These are phyloP conservation scores for Sarocladium oryzae DNA, from an alignment of 2,329 filamentous ascomycete genomes.

Conservation along the genomic window DNA sequence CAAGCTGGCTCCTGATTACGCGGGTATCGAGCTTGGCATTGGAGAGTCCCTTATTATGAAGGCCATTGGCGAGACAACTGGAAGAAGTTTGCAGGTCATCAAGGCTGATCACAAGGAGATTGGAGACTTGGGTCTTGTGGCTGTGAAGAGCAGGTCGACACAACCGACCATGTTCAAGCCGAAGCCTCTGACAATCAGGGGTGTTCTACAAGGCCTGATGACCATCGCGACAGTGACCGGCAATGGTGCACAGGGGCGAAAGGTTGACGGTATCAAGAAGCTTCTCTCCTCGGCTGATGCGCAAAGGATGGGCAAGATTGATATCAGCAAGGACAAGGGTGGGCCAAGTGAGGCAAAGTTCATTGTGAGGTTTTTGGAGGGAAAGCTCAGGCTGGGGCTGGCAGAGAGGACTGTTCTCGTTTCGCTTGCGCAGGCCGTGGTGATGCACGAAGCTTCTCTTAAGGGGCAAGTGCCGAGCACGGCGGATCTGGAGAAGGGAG, in stretches of 20 bases:
- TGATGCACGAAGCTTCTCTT: constrained; percentile 71
- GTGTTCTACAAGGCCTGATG: constrained; percentile 83
- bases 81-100: constrained; percentile 79
- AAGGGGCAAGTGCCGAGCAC: constrained; percentile 66
- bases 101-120: constrained; percentile 96
- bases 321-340: constrained; percentile 88
- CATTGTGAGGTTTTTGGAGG: constrained; percentile 86
- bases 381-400: constrained; percentile 84
- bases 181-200: constrained; percentile 78
- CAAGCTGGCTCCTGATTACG: constrained; percentile 93
- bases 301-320: constrained; percentile 66
- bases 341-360: constrained; percentile 93
- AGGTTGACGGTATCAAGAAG: constrained; percentile 94
- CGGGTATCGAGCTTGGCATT: constrained; percentile 95
- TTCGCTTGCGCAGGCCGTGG: constrained; percentile 80
- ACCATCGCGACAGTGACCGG: constrained; percentile 81
- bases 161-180: constrained; percentile 99
- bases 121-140: constrained; percentile 88
- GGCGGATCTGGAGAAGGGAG: constrained; percentile 73
- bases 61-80: constrained; percentile 90
- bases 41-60: constrained; percentile 99
- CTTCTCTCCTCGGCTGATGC: constrained; percentile 85
- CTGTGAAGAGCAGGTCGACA: constrained; percentile 89
- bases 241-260: constrained; percentile 80
- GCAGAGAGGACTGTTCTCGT: constrained; percentile 91